Conservation (phyloP, 2,329 filamentous ascomycete genomes). For the Calonectria leucothoes region DNA sequence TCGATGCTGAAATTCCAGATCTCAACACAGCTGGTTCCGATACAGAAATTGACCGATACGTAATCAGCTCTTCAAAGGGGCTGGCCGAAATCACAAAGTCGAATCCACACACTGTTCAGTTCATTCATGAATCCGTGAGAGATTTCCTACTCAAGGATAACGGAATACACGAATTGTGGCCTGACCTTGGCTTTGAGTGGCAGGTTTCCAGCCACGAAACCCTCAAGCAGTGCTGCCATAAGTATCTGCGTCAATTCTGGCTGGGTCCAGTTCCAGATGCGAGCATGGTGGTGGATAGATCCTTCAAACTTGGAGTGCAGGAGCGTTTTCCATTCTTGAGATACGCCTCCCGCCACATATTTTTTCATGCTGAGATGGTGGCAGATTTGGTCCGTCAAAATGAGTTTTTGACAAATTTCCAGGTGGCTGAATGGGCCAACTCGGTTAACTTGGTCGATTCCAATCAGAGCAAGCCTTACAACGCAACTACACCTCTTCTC, state of each 20-base stretch:
- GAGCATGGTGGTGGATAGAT: background rate
- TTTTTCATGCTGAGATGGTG: slow-evolving; percentile 55
- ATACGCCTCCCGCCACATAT: slow-evolving; percentile 54
- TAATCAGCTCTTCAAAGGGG: background rate
- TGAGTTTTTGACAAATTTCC: slow-evolving; percentile 47
- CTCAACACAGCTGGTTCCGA: background rate
- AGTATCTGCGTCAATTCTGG: background rate
- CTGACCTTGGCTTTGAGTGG: background rate
- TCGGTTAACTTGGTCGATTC: slow-evolving; percentile 40
- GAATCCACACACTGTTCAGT: background rate
- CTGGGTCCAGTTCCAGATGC: background rate
- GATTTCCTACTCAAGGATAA: background rate
- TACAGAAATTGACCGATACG: background rate
- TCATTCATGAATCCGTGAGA: background rate
- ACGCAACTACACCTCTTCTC: slow-evolving; percentile 33
- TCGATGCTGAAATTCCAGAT: slow-evolving; percentile 33
- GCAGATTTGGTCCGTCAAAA: slow-evolving; percentile 41
- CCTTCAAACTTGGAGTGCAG: too few species aligned
- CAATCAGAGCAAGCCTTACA: slow-evolving; percentile 37
- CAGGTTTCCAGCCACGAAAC: background rate
- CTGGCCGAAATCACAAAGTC: background rate
- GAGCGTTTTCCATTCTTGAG: slow-evolving; percentile 54
- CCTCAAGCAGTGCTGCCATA: background rate
- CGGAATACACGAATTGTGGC: background rate
- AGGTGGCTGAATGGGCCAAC: slow-evolving; percentile 46